Percentiles rank a stretch among this genome's conserved stretches.
Conservation (phyloP, 176 grass and related monocot genomes). For the Oryza meridionalis region DNA sequence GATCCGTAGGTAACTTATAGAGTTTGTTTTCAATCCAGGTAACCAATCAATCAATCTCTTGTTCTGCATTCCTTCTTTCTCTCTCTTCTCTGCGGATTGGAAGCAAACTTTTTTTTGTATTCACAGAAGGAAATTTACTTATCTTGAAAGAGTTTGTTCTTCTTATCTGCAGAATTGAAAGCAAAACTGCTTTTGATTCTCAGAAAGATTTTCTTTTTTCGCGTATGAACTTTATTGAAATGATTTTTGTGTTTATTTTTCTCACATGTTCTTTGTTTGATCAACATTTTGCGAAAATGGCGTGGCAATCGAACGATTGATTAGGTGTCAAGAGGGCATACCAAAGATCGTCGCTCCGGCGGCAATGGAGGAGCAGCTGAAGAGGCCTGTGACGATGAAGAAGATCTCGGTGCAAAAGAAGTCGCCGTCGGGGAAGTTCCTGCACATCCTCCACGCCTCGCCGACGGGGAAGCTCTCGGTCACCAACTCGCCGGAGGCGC, state of each 20-base stretch:
- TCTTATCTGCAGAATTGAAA: not conserved
- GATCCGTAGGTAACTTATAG: constrained; percentile 16
- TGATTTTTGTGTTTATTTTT: not conserved
- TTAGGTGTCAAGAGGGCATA: constrained; percentile 6
- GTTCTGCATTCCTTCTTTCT: not conserved
- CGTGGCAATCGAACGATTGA: not conserved
- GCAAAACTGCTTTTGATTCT: not conserved
- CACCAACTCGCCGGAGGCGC: constrained; percentile 29
- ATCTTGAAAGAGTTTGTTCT: too few species aligned
- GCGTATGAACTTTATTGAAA: too few species aligned
- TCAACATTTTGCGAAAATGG: not conserved
- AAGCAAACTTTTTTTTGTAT: too few species aligned
- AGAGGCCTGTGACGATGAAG: constrained; percentile 19
- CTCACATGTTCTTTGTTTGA: constrained; percentile 11
- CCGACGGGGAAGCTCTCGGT: not conserved
- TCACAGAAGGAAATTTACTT: too few species aligned
- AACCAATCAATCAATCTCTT: not conserved
- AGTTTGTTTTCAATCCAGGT: constrained; percentile 25
- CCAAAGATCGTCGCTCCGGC: not conserved
- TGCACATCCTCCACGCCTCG: constrained; percentile 23
- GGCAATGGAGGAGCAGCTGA: constrained; percentile 45
- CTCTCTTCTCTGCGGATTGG: too few species aligned
- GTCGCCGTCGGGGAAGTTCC: constrained; percentile 20
- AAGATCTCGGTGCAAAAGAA: constrained; percentile 39
- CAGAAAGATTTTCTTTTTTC: not conserved